phyloP scores from a whole-genome alignment of 1,139 yeast genomes.

The Arxiozyma telluris region DNA sequence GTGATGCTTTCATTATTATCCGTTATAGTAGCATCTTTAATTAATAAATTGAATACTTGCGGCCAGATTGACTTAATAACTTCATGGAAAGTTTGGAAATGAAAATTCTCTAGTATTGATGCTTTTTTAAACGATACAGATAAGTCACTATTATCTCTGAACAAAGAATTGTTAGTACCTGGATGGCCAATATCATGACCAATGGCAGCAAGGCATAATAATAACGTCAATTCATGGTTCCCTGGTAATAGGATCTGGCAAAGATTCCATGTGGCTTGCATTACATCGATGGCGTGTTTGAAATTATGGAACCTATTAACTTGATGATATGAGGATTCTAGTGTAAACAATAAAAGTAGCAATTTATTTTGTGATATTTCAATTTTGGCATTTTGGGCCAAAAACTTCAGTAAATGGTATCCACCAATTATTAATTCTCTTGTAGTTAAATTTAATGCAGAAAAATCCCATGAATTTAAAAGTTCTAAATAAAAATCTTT shows the following conservation, averaged over 20 bases:
- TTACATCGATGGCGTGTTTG: conserved; percentile 90
- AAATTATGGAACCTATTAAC: conserved; percentile 92
- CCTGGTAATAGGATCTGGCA: conserved; percentile 13
- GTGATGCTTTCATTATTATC: conserved; percentile 14
- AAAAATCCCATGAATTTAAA: conserved; percentile 26
- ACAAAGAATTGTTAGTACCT: conserved; percentile 75
- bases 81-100: conserved; percentile 59
- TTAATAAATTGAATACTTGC: conserved; percentile 26
- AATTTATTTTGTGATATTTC: conserved; percentile 18
- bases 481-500: conserved; percentile 13
- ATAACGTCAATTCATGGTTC: conserved; percentile 10
- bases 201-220: conserved; percentile 65
- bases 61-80: conserved; percentile 63
- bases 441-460: conserved; percentile 22
- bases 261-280: conserved; percentile 60
- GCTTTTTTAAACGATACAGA: conserved; percentile 53
- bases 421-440: conserved; percentile 26
- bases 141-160: conserved; percentile 54
- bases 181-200: conserved; percentile 98
- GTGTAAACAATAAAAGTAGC: conserved; percentile 21
- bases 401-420: conserved; percentile 16
- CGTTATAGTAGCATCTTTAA: neutral
- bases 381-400: conserved; percentile 15
- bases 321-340: conserved; percentile 65
- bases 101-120: conserved; percentile 78